A percentile compares a stretch with the other conserved stretches of the same genome.
Conservation (phyloP, 2,329 filamentous ascomycete genomes). For the Cercospora sesami region DNA sequence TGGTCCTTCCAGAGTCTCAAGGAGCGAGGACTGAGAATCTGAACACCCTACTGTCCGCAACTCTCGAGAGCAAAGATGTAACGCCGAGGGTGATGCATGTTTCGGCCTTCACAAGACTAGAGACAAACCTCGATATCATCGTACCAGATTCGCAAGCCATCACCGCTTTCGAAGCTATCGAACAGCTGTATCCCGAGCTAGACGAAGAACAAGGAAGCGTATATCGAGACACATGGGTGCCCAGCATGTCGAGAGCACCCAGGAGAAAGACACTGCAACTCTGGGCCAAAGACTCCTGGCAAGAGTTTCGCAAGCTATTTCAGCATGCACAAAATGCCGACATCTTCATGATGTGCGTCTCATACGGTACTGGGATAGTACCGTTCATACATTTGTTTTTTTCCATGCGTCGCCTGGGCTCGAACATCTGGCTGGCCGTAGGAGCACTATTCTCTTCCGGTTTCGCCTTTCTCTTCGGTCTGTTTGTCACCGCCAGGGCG, state of each 20-base stretch:
- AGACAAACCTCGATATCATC: not conserved
- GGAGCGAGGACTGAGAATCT: not conserved
- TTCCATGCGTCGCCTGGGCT: slow-evolving; percentile 93
- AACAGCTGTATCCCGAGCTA: not conserved
- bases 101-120: not conserved
- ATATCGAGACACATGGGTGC: not conserved
- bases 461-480: slow-evolving; percentile 92
- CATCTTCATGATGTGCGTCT: slow-evolving; percentile 94
- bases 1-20: not conserved
- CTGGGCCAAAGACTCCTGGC: slow-evolving; percentile 78
- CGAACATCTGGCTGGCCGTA: slow-evolving; percentile 93
- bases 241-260: not conserved
- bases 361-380: slow-evolving; percentile 95
- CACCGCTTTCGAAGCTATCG: not conserved
- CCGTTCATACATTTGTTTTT: slow-evolving; percentile 97
- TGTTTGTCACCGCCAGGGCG: slow-evolving; percentile 87
- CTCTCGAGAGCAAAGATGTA: not conserved
- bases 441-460: slow-evolving; percentile 88
- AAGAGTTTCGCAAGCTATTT: slow-evolving; percentile 73
- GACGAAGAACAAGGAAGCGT: not conserved
- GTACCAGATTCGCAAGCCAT: not conserved
- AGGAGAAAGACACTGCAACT: slow-evolving; percentile 31
- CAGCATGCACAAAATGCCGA: slow-evolving; percentile 94
- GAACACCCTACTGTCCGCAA: not conserved
- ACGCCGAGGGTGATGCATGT: not conserved